phyloP scores from a whole-genome alignment of 2,329 filamentous ascomycete species.

The Talaromyces sp. region DNA sequence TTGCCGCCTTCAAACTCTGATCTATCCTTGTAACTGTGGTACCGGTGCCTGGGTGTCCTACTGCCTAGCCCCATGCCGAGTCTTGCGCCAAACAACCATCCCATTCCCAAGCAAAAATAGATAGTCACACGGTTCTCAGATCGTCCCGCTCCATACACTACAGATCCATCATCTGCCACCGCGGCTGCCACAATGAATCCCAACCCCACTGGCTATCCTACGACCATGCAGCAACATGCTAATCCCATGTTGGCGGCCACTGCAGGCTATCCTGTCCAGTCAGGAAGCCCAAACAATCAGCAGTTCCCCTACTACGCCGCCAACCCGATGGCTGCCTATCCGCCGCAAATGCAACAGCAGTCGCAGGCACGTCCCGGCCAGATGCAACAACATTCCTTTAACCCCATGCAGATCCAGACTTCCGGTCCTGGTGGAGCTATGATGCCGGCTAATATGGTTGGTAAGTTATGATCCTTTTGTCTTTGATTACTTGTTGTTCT shows the following conservation, averaged over 20 bases:
- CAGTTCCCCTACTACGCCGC: slow-evolving; percentile 38
- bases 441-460: slow-evolving; percentile 36
- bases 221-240: slow-evolving; percentile 21
- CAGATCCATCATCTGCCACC: neutral
- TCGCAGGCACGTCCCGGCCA: slow-evolving; percentile 19
- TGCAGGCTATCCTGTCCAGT: slow-evolving; percentile 36
- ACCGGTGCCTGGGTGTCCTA: neutral
- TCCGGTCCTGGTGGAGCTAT: slow-evolving; percentile 36
- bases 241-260: slow-evolving; percentile 20
- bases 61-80: too few species aligned
- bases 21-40: neutral
- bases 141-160: neutral
- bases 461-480: slow-evolving; percentile 7
- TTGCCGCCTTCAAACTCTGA: neutral
- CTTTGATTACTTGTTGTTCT: neutral
- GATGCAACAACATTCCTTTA: slow-evolving; percentile 30
- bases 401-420: slow-evolving; percentile 33
- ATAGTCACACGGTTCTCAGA: neutral
- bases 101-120: neutral
- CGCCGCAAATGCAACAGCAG: slow-evolving; percentile 23
- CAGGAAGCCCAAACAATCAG: slow-evolving; percentile 21
- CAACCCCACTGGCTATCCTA: slow-evolving; percentile 29
- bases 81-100: neutral
- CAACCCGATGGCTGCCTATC: slow-evolving; percentile 22
- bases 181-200: slow-evolving; percentile 26